Evolutionary conservation across 495 filamentous ascomycete genomes (phyloP), one percentile per base, ranked within the genome.

Genomic region (Neurospora terricola): DNA sequence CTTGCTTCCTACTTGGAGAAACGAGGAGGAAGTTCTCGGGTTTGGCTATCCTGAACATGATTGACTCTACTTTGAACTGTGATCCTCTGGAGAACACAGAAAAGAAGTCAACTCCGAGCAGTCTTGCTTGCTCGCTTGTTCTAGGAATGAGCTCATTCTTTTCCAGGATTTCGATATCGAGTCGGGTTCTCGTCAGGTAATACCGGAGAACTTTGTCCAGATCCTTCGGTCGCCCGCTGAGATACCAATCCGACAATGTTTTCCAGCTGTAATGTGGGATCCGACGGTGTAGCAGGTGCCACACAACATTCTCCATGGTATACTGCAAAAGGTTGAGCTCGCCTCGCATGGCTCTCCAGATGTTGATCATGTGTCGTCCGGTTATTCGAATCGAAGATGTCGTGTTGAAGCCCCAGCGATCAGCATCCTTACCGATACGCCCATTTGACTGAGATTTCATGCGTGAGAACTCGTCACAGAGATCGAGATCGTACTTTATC

Each of bases 1-100:
- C 94, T 77, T 99, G 96, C 81, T 93, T 96, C 72, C 88, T 87
- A 77, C 91, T 95, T 2, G 96, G 96, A 7, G 94, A 98, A 34
- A 96, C 87, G 5, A 99, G 85, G 23, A 99, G 79, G 79, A 96
- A 97, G 75, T 96, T 97, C 80, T 99, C 96, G 0, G 96, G 93
- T 80, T 99, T 99, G 66, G 95, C 96, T 75, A 99, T 98, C 70
- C 96, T 90, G 76, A 98, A 98, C 96, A 99, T 98, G 75, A 98
- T 88, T 2, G 94, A 97, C 83, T 99, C 96, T 59, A 99, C 96
- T 78, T 98, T 98, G 86, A 97, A 97, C 79, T 99, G 96, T 9
- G 94, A 97, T 36, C 96, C 96, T 40, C 96, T 88, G 18, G 92
- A 92, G 79, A 97, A 94, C 69, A 99, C 94, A 0, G 94, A 96